These are phyloP conservation scores for Pythium sp. DNA, from an alignment of 352 stramenopile genomes.

Conservation along the genomic window DNA sequence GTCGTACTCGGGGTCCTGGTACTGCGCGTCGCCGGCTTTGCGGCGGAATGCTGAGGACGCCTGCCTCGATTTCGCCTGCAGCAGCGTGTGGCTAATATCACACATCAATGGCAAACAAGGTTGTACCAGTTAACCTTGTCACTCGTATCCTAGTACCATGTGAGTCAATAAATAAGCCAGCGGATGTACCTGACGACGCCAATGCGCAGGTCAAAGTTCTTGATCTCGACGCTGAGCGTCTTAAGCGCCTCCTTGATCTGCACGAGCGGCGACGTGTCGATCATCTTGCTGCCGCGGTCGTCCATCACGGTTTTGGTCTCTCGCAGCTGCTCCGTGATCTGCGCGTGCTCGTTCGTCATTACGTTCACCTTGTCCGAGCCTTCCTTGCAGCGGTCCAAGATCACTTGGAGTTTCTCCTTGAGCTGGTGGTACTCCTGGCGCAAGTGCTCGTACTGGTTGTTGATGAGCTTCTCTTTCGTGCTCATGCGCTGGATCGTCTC, in stretches of 20 bases:
- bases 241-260: slow-evolving; percentile 85
- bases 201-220: slow-evolving; percentile 81
- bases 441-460: slow-evolving; percentile 77
- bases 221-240: slow-evolving; percentile 70
- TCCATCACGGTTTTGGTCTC: slow-evolving; percentile 79
- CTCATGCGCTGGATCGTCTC: slow-evolving; percentile 63
- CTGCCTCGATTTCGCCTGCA: slow-evolving; percentile 72
- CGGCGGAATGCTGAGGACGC: slow-evolving; percentile 37
- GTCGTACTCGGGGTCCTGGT: slow-evolving; percentile 77
- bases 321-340: slow-evolving; percentile 71
- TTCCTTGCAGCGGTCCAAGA: slow-evolving; percentile 67
- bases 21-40: slow-evolving; percentile 38
- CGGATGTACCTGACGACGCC: slow-evolving; percentile 53
- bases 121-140: neutral
- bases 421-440: slow-evolving; percentile 64
- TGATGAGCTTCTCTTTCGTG: slow-evolving; percentile 75
- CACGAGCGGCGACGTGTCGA: slow-evolving; percentile 78
- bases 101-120: neutral
- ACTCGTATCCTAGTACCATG: neutral
- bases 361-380: slow-evolving; percentile 63
- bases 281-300: slow-evolving; percentile 82
- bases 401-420: slow-evolving; percentile 56
- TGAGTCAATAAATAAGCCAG: neutral
- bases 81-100: slow-evolving; percentile 49
- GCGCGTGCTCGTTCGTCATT: slow-evolving; percentile 74